phyloP scores from a whole-genome alignment of 1,284 basidiomycete genomes.

The Vanrija pseudolonga region DNA sequence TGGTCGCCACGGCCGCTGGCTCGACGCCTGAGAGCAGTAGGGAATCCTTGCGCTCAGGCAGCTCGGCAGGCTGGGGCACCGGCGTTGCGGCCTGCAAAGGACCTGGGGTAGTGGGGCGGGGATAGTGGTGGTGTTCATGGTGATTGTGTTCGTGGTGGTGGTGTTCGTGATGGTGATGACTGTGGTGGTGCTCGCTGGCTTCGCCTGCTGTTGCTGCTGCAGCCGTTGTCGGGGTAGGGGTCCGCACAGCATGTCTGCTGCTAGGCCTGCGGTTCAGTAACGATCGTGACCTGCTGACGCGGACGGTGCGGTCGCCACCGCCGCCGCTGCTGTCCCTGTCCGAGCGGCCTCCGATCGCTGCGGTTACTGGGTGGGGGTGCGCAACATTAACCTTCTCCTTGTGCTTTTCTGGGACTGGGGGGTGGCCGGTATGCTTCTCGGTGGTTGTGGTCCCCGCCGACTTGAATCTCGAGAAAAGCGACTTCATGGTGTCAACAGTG shows the following conservation, averaged over 20 bases:
- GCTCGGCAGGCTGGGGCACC: too few relatives aligned
- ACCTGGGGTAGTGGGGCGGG: too few relatives aligned
- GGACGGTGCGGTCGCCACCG: neutral
- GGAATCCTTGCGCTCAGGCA: too few relatives aligned
- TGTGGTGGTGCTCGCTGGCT: too few relatives aligned
- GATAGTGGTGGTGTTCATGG: too few relatives aligned
- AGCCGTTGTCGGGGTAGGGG: neutral
- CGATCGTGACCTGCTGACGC: neutral
- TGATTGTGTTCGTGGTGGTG: too few relatives aligned
- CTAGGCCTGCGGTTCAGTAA: neutral
- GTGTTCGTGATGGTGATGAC: too few relatives aligned
- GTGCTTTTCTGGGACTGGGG: too few relatives aligned
- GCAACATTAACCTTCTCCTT: too few relatives aligned
- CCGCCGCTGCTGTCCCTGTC: neutral
- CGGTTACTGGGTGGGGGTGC: too few relatives aligned
- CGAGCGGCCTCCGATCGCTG: too few relatives aligned
- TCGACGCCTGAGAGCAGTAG: neutral
- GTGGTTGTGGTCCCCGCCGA: conserved; percentile 1
- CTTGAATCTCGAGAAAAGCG: conserved; percentile 31
- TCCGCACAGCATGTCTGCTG: neutral
- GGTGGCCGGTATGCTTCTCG: neutral
- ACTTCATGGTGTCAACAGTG: conserved; percentile 22
- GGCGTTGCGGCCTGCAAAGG: too few relatives aligned
- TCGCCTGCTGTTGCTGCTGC: neutral
- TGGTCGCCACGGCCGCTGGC: neutral